phyloP scores from a whole-genome alignment of 352 stramenopile genomes.

The Pilasporangium apinafurcum region DNA sequence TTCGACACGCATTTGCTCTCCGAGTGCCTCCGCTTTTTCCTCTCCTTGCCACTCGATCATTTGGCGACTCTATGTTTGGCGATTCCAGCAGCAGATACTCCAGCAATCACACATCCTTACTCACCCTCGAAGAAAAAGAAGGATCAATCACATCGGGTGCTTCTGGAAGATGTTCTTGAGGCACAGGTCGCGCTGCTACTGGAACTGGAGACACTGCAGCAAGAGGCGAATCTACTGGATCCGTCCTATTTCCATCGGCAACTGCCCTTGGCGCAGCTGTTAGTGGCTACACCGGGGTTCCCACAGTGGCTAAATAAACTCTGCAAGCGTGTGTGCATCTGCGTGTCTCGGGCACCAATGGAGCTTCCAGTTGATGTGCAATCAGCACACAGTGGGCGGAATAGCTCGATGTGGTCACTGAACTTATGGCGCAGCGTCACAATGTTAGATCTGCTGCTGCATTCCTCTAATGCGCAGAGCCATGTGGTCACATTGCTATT shows the following conservation, averaged over 20 bases:
- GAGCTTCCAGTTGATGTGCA: conserved; percentile 4
- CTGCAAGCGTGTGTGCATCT: conserved; percentile 36
- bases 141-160: background rate
- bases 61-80: conserved; percentile 6
- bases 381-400: background rate
- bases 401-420: conserved; percentile 21
- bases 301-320: conserved; percentile 26
- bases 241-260: conserved; percentile 14
- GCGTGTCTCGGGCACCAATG: conserved; percentile 7
- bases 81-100: background rate
- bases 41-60: conserved; percentile 3
- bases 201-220: conserved; percentile 28
- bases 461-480: background rate
- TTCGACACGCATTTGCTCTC: conserved; percentile 14
- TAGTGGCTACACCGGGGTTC: conserved; percentile 13
- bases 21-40: conserved; percentile 16
- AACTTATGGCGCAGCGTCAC: conserved; percentile 40
- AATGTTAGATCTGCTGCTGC: conserved; percentile 30
- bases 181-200: conserved; percentile 36
- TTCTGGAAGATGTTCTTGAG: conserved; percentile 38
- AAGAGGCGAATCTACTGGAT: conserved; percentile 11
- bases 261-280: conserved; percentile 13
- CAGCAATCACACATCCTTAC: background rate
- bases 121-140: background rate
- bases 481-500: conserved; percentile 19